A percentile compares a stretch with the other conserved stretches of the same genome.
phyloP scores from a whole-genome alignment of 192 early-diverging fungal species.

The Physocladia obscura region DNA sequence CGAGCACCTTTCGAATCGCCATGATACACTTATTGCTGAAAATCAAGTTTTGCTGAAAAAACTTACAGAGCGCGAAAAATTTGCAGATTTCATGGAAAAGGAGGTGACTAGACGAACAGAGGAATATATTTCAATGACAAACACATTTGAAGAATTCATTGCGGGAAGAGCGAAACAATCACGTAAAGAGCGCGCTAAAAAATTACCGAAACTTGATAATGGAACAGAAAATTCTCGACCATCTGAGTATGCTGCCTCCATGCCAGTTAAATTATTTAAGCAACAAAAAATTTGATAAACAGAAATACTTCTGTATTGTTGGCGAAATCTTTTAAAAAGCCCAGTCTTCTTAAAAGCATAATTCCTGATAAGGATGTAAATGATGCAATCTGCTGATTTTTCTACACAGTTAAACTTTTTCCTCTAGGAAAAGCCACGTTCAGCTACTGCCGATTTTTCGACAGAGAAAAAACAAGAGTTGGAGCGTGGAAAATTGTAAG shows the following conservation, averaged over 20 bases:
- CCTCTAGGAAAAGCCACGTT: no score
- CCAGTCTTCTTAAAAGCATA: conserved; percentile 15
- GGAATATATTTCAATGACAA: conserved; percentile 55
- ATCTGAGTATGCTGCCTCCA: background rate
- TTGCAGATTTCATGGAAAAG: conserved; percentile 54
- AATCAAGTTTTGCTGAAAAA: conserved; percentile 43
- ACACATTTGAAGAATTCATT: conserved; percentile 63
- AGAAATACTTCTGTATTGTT: conserved; percentile 2
- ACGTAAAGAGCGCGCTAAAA: conserved; percentile 43
- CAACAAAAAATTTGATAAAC: background rate
- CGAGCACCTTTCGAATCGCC: conserved; percentile 49
- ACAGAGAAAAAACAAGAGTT: conserved; percentile 39
- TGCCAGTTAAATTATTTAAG: background rate
- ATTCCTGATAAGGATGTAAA: conserved; percentile 20
- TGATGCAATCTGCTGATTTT: no score
- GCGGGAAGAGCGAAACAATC: conserved; percentile 43
- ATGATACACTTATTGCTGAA: conserved; percentile 42
- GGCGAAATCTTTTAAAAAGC: conserved; percentile 14
- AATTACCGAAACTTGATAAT: conserved; percentile 41
- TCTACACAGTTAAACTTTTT: no score
- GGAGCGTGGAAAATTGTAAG: conserved; percentile 51
- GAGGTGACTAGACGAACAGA: conserved; percentile 50
- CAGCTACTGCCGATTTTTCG: no score
- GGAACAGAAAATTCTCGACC: no score
- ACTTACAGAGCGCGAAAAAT: conserved; percentile 54